Base-by-base conservation (phyloP, 257 asterid genomes). In the Thymus quinquecostatus region DNA sequence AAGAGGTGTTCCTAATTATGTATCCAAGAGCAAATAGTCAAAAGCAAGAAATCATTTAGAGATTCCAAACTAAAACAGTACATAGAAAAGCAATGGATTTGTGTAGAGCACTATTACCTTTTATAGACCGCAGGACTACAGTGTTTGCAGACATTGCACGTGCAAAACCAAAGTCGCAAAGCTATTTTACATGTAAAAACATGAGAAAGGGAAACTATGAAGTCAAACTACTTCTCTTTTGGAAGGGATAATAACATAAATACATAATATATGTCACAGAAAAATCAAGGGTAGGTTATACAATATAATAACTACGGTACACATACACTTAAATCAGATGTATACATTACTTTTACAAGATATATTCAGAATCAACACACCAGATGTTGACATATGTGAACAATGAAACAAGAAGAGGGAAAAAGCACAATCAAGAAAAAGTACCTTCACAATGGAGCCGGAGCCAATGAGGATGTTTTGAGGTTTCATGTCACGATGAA, bases 401-500 rank as follows among this genome's bases (percentile, higher is more conserved):
- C 57, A 67, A 43, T 36, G 40, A 12, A 38, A 38, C 7, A 38
- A 38, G 41, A 7, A 38, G 40, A 36, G 4, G 63, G 56, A 54
- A 6, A 45, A 57, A 4, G 41, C 57, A 50, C 8, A 68, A 14
- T 36, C 58, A 43, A 51, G 29, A 60, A 60, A 65, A 81, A 84
- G 66, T 69, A 93, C 99, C 99, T 95, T 95, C 77, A 95, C 90
- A 70, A 90, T 45, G 57, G 97, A 95, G 76, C 98, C 97, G 55
- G 99, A 80, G 70, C 99, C 96, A 77, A 95, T 95, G 75, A 95
- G 98, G 66, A 95, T 95, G 80, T 95, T 95, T 77, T 92, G 99
- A 29, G 98, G 99, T 70, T 95, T 95, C 97, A 95, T 95, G 81
- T 95, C 99, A 13, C 99, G 98, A 45, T 95, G 99, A 69, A 89